phyloP scores from a whole-genome alignment of 768 basidiomycete genomes.

The Serpula lacrymans region DNA sequence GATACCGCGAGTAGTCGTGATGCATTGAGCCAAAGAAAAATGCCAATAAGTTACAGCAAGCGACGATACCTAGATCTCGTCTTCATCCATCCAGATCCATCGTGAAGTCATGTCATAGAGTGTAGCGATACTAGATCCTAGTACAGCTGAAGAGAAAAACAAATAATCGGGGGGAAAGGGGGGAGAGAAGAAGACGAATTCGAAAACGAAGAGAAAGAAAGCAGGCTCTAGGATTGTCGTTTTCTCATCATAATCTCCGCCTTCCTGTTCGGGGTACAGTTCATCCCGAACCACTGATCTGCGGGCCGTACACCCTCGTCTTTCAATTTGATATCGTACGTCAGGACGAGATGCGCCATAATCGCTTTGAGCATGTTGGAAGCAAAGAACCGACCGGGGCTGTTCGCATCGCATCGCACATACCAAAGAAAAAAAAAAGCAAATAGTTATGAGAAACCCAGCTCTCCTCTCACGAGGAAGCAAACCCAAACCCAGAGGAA shows the following conservation, averaged over 20 bases:
- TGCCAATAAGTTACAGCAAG: too few relatives aligned
- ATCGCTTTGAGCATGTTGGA: constrained; percentile 37
- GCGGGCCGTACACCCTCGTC: constrained; percentile 31
- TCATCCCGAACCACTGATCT: constrained; percentile 32
- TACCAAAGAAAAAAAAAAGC: constrained; percentile 8
- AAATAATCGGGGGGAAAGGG: too few relatives aligned
- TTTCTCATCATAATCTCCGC: constrained; percentile 37
- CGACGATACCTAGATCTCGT: too few relatives aligned
- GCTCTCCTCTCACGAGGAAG: neutral
- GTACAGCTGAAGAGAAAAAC: too few relatives aligned
- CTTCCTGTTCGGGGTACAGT: constrained; percentile 32
- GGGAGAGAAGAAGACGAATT: too few relatives aligned
- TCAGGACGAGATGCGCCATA: constrained; percentile 37
- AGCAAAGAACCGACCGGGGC: constrained; percentile 42
- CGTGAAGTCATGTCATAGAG: too few relatives aligned
- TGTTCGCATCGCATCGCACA: constrained; percentile 12
- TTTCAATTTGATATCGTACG: constrained; percentile 38
- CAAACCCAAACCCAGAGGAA: constrained; percentile 1
- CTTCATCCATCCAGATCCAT: too few relatives aligned
- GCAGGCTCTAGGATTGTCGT: too few relatives aligned
- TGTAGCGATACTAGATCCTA: too few relatives aligned
- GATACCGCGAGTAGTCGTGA: too few relatives aligned
- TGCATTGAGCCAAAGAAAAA: too few relatives aligned
- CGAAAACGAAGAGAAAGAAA: too few relatives aligned
- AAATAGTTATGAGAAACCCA: neutral